phyloP scores from a whole-genome alignment of 805 yeast genomes.

The Candida chauliodis region DNA sequence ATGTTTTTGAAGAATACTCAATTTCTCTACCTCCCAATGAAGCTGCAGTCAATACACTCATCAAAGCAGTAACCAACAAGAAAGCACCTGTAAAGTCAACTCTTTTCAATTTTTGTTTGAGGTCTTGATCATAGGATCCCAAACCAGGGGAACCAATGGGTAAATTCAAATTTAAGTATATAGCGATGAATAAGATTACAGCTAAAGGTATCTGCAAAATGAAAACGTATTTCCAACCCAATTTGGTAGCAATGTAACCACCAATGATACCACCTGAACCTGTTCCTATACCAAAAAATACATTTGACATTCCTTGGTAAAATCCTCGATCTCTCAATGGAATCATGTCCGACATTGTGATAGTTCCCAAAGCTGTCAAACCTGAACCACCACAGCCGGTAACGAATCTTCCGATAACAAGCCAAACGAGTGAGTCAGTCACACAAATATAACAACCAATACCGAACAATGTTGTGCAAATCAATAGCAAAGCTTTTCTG shows the following conservation, averaged over 20 bases:
- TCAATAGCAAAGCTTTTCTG: constrained; percentile 48
- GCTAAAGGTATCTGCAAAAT: constrained; percentile 42
- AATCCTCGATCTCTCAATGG: constrained; percentile 75
- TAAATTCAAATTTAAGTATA: constrained; percentile 36
- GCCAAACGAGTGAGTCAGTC: constrained; percentile 42
- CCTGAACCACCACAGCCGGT: constrained; percentile 96
- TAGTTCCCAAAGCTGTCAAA: constrained; percentile 68
- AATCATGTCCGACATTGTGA: constrained; percentile 72
- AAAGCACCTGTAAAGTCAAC: constrained; percentile 68
- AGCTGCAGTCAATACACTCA: constrained; percentile 59
- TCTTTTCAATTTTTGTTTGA: constrained; percentile 48
- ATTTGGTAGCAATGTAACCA: constrained; percentile 52
- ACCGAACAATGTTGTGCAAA: constrained; percentile 55
- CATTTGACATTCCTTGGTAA: constrained; percentile 78
- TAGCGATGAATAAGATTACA: constrained; percentile 36
- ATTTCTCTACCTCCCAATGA: constrained; percentile 62
- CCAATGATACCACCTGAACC: constrained; percentile 44
- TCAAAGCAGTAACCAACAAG: constrained; percentile 54
- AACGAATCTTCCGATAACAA: constrained; percentile 61
- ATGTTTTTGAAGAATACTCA: constrained; percentile 42
- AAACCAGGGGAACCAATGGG: constrained; percentile 57
- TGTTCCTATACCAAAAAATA: constrained; percentile 70
- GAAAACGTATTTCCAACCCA: constrained; percentile 51
- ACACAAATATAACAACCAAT: constrained; percentile 55
- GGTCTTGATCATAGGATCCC: constrained; percentile 46